Percentiles rank a stretch among this genome's conserved stretches.
Conservation (phyloP, 805 yeast species). For the Kazachstania bromeliacearum region DNA sequence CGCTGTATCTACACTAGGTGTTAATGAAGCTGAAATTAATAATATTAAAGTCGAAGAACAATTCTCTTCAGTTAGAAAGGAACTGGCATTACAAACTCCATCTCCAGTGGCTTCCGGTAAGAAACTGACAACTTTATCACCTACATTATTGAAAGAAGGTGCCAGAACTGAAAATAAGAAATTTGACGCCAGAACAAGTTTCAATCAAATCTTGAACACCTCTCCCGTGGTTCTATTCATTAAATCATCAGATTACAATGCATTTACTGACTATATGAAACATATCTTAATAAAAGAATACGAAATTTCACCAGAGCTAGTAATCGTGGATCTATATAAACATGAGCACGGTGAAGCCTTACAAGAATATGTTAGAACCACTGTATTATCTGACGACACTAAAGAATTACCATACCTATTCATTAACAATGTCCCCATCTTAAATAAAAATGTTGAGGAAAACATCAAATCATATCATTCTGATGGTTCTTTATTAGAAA, state of each 20-base stretch:
- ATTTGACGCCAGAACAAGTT: conserved; percentile 10
- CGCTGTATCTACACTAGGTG: not conserved
- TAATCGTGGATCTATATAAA: conserved; percentile 69
- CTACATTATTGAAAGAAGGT: not conserved
- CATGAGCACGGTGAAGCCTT: conserved; percentile 64
- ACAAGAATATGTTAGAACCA: conserved; percentile 46
- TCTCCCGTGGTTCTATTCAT: conserved; percentile 59
- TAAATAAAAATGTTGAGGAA: conserved; percentile 7
- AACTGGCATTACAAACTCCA: conserved; percentile 5
- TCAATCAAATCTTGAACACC: conserved; percentile 45
- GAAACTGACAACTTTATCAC: not conserved
- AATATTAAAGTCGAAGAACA: conserved; percentile 11
- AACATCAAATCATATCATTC: conserved; percentile 10
- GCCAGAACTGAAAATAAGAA: not conserved
- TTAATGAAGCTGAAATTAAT: conserved; percentile 5
- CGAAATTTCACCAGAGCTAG: conserved; percentile 60
- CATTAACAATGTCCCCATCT: conserved; percentile 19
- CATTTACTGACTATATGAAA: conserved; percentile 46
- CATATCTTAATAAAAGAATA: conserved; percentile 51
- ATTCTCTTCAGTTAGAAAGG: conserved; percentile 11
- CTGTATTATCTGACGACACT: conserved; percentile 5
- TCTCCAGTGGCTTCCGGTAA: not conserved
- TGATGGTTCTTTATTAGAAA: conserved; percentile 12
- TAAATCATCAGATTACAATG: conserved; percentile 52
- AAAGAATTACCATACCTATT: conserved; percentile 17